phyloP scores from a whole-genome alignment of 208 protist species.

The Leishmania tropica region DNA sequence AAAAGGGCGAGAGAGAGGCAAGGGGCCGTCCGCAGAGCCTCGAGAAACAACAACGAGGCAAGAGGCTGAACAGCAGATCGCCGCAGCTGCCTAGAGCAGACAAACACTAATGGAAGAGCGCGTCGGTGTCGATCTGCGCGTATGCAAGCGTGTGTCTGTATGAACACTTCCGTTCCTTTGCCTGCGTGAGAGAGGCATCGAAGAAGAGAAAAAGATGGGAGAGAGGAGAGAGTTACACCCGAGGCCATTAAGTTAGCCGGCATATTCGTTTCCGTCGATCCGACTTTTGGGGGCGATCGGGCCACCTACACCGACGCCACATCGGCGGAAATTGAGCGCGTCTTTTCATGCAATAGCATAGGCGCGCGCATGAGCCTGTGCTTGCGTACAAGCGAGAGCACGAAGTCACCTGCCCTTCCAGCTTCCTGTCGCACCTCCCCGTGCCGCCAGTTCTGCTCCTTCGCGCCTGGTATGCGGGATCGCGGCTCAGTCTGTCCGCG shows the following conservation, averaged over 20 bases:
- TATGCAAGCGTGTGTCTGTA: not conserved
- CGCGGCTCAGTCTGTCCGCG: too few relatives aligned
- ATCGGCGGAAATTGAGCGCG: not conserved
- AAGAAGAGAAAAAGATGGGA: not conserved
- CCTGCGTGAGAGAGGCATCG: constrained; percentile 5
- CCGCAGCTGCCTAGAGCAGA: not conserved
- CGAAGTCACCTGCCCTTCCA: not conserved
- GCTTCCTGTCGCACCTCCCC: not conserved
- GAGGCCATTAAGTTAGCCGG: not conserved
- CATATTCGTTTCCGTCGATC: not conserved
- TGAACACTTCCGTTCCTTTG: not conserved
- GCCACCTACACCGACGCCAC: not conserved
- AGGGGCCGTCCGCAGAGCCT: not conserved
- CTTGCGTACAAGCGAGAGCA: not conserved
- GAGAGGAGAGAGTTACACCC: not conserved
- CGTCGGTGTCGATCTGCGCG: not conserved
- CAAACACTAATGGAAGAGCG: not conserved
- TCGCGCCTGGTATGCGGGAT: not conserved
- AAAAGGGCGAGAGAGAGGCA: not conserved
- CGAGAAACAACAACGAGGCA: not conserved
- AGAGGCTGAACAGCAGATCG: not conserved
- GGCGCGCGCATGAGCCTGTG: not conserved
- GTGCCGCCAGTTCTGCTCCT: not conserved
- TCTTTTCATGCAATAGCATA: not conserved
- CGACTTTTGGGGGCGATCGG: not conserved